Evolutionary conservation across 306 rosid species (phyloP).

Genomic region (Vachellia collinsii): DNA sequence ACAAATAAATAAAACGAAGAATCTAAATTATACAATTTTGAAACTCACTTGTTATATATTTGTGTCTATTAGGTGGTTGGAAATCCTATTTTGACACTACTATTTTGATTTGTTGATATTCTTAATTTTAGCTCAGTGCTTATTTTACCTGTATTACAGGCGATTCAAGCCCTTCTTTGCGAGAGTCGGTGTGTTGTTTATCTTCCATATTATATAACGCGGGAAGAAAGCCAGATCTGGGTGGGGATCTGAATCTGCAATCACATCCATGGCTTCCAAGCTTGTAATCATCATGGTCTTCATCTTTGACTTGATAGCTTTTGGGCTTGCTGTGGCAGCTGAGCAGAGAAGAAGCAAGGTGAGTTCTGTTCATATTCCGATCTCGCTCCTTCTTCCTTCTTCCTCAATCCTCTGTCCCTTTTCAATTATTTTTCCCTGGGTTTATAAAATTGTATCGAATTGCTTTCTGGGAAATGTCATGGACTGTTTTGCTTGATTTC

Average conservation of each 20-base stretch:
- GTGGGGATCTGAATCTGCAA: conserved; percentile 36
- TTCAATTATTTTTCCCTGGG: conserved; percentile 32
- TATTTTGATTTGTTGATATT: neutral
- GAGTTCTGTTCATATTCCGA: conserved; percentile 37
- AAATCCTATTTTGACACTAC: neutral
- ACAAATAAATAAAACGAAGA: neutral
- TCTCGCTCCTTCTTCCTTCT: conserved; percentile 7
- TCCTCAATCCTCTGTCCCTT: neutral
- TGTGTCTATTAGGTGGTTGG: neutral
- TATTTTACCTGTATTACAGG: neutral
- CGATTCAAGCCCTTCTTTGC: neutral
- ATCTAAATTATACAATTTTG: neutral
- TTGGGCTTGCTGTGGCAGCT: conserved; percentile 92
- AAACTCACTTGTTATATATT: neutral
- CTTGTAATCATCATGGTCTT: conserved; percentile 64
- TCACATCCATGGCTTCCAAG: conserved; percentile 85
- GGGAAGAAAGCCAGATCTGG: conserved; percentile 46
- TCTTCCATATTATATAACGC: neutral
- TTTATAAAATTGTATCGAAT: conserved; percentile 15
- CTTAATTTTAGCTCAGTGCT: neutral
- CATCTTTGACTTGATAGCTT: conserved; percentile 76
- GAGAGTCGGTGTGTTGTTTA: neutral
- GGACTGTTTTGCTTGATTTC: conserved; percentile 24
- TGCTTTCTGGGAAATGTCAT: neutral
- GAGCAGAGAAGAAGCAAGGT: conserved; percentile 98